Evolutionary conservation across 73 alveolate genomes (phyloP), one percentile per base, ranked within the genome.

Genomic region (Urostyla sp.): DNA sequence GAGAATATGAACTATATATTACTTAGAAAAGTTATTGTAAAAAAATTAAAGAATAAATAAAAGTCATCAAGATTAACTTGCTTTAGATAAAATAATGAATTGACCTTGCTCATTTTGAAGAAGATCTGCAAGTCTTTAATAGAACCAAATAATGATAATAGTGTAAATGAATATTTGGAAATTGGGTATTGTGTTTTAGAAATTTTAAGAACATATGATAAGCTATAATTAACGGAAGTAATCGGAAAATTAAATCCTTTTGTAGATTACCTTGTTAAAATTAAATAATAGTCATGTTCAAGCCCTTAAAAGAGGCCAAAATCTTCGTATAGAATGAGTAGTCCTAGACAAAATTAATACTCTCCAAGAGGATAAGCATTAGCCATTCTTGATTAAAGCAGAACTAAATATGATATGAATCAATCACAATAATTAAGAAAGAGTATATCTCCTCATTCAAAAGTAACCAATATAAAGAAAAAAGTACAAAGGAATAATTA

Each of bases 231-330:
- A n/a, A n/a, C n/a, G 27, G 79, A 63, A 11, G 79, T 43, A 43
- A 38, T 40, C 0, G 43, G 23, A 5, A 63, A 63, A 27, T n/a
- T n/a, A n/a, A n/a, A n/a, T n/a, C n/a, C n/a, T n/a, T n/a, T n/a
- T n/a, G n/a, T n/a, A n/a, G n/a, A n/a, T n/a, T n/a, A n/a, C n/a
- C n/a, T n/a, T n/a, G 30, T 46, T 1, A 63, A 43, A 23, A 8
- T 43, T 16, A 18, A 34, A 1, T 58, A 26, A 43, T 6, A 20
- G 40, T 18, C 1, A 26, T 10, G 11, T 10, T 13, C 3, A 2
- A 63, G 79, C 30, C 79, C 79, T 3, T 38, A 57, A 10, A 63
- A 38, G 44, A 63, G 79, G 44, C 45, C 79, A 38, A 63, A 30
- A 37, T 43, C 61, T 21, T 43, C 24, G 6, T 34, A 34, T 63